Evolutionary conservation across 192 early-diverging fungal genomes (phyloP).

Genomic region (Thamnidium elegans): DNA sequence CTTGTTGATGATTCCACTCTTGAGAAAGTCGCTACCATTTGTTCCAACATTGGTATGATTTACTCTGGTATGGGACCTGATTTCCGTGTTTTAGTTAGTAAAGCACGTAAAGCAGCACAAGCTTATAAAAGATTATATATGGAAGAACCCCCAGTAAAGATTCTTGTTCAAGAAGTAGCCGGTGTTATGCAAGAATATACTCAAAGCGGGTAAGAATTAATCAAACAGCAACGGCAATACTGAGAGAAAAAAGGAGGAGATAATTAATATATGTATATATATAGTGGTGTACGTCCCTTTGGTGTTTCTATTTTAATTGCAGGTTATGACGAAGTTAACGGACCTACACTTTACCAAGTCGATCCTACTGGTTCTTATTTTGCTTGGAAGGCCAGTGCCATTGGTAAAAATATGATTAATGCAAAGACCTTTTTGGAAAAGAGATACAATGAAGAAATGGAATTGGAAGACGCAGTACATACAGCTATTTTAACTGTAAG

Average conservation of each 20-base stretch:
- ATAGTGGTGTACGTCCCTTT: constrained; percentile 97
- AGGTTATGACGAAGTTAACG: constrained; percentile 86
- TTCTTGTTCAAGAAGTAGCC: constrained; percentile 96
- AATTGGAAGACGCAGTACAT: constrained; percentile 98
- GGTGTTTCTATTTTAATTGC: constrained; percentile 96
- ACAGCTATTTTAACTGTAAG: constrained; percentile 91
- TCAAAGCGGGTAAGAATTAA: constrained; percentile 77
- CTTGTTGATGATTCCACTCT: constrained; percentile 91
- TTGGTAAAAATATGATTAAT: constrained; percentile 99
- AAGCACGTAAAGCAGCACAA: constrained; percentile 95
- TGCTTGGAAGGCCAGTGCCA: constrained; percentile 98
- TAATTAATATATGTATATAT: not conserved
- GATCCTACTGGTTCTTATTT: constrained; percentile 99
- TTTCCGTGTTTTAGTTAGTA: constrained; percentile 91
- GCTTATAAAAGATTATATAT: constrained; percentile 90
- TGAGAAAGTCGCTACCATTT: constrained; percentile 89
- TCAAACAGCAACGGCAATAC: not conserved
- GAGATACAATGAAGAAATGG: constrained; percentile 89
- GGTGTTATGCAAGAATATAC: constrained; percentile 99
- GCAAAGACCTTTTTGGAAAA: constrained; percentile 99
- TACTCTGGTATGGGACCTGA: constrained; percentile 99
- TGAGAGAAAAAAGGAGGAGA: not conserved
- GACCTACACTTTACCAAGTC: constrained; percentile 95
- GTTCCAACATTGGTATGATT: constrained; percentile 94
- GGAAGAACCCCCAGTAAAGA: constrained; percentile 93